phyloP scores from a whole-genome alignment of 2,329 filamentous ascomycete genomes.

The Talaromyces rugulosus region DNA sequence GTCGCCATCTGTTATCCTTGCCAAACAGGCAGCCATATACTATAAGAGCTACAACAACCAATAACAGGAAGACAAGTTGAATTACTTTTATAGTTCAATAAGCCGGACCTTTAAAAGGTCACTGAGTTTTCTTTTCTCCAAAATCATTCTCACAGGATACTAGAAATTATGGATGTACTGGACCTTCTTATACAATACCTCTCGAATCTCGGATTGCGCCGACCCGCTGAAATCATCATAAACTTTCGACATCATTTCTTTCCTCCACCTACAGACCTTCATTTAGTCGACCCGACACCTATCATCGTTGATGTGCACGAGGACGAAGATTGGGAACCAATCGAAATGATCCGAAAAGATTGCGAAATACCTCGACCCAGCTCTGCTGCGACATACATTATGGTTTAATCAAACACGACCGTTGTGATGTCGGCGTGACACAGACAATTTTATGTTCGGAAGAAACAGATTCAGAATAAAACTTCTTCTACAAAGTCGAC shows the following conservation, averaged over 20 bases:
- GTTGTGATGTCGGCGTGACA: neutral
- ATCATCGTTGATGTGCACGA: neutral
- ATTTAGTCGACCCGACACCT: neutral
- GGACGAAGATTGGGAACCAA: neutral
- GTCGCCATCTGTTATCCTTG: neutral
- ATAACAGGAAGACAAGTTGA: neutral
- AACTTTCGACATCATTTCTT: neutral
- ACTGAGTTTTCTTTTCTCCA: neutral
- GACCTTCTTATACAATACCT: neutral
- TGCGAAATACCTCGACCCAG: neutral
- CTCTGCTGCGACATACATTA: neutral
- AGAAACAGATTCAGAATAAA: neutral
- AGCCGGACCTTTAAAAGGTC: neutral
- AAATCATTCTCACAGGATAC: neutral
- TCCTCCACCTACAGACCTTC: neutral
- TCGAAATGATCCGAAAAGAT: neutral
- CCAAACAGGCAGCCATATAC: neutral
- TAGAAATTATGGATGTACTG: neutral
- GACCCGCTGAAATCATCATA: neutral
- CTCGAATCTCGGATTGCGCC: neutral
- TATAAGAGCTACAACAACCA: neutral
- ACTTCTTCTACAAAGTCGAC: neutral
- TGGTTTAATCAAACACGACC: neutral
- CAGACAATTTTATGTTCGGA: neutral
- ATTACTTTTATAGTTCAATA: neutral